Base-by-base conservation (phyloP, 2,329 filamentous ascomycete genomes). In the Furcasterigmium furcatum region DNA sequence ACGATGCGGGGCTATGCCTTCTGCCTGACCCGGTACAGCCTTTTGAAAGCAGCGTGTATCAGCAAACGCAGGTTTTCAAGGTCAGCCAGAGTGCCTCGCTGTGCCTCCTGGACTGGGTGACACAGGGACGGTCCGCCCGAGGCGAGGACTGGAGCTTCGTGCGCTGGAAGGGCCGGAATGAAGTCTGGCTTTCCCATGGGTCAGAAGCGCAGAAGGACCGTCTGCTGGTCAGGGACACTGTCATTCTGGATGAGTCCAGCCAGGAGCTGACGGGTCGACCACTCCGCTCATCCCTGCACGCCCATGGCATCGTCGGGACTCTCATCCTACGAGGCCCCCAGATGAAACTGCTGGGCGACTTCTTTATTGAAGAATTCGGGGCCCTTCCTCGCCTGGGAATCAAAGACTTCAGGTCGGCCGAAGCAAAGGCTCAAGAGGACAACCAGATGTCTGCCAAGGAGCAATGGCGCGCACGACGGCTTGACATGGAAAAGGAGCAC, bases 1-100 rank as follows among this genome's bases (percentile, higher is more conserved):
- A 71, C 13, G 70, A 65, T 19, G 79, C 73, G 7, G 77, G 74
- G 1, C 69, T 87, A 13, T 85, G 84, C 57, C 72, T 87, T 49
- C 77, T 97, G 10, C 94, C 94, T 1, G 94, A 99, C 62, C 94
- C 94, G 1, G 87, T 95, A 4, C 92, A 96, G 62, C 94, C 94
- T 0, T 97, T 95, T 62, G 84, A 82, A 49, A 79, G 81, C 51
- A 95, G 89, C 58, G 80, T 87, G 36, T 97, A 96, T 65, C 81
- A 87, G 55, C 94, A 97, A 66, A 77, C 73, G 14, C 94, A 97
- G 65, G 77, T 82, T 18, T 96, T 96, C 65, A 77, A 77, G 29
- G 66, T 85, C 42, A 72, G 72, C 8, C 67, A 71, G 9, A 66
- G 59, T 6, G 80, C 74, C 55, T 83, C 85, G 34, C 68, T 97